A percentile compares a stretch with the other conserved stretches of the same genome.
These are phyloP conservation scores for Leccinum subspadiceum DNA, from an alignment of 1,284 basidiomycete genomes.

Conservation along the genomic window DNA sequence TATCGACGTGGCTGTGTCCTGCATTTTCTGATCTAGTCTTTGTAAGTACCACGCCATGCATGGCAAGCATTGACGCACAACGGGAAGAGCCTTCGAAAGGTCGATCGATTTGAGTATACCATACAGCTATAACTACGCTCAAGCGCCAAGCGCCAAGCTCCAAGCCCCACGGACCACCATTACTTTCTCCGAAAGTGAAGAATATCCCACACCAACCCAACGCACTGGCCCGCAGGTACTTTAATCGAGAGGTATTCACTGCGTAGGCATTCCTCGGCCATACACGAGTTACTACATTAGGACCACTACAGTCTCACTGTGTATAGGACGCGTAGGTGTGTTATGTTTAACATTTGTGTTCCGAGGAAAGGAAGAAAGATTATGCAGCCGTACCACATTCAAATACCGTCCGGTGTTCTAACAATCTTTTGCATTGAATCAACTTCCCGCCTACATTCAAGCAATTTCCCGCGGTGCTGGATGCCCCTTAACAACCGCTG, in stretches of 20 bases:
- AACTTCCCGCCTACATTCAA: not conserved
- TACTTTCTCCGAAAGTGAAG: not conserved
- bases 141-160: not conserved
- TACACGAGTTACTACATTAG: not conserved
- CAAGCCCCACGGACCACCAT: not conserved
- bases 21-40: not conserved
- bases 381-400: not conserved
- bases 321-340: not conserved
- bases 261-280: not conserved
- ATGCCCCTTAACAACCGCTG: not conserved
- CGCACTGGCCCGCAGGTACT: not conserved
- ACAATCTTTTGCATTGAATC: not conserved
- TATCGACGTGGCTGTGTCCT: constrained; percentile 1
- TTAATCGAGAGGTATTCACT: not conserved
- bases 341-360: not conserved
- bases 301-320: not conserved
- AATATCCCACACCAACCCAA: constrained; percentile 7
- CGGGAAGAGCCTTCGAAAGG: not conserved
- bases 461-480: not conserved
- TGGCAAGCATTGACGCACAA: not conserved
- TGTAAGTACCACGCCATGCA: not conserved
- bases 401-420: not conserved
- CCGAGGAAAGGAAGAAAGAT: not conserved
- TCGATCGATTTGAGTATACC: not conserved
- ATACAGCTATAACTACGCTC: not conserved